Conservation (phyloP, 805 yeast species). For the Candida silvicultrix region DNA sequence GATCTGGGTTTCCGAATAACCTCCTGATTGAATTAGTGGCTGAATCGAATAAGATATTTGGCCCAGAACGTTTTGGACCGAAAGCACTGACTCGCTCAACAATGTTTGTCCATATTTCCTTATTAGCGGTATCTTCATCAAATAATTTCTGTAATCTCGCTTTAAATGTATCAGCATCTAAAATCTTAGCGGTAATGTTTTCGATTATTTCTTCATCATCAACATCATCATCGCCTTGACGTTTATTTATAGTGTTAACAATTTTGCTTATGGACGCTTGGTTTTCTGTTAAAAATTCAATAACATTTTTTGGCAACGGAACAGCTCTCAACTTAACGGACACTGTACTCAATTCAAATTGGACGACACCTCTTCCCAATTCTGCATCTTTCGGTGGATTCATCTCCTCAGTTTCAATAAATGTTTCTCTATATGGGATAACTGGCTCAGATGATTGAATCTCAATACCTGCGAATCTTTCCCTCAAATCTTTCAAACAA, state of each 20-base stretch:
- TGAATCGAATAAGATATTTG: constrained; percentile 65
- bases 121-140: constrained; percentile 19
- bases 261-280: constrained; percentile 37
- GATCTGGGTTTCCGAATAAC: constrained; percentile 16
- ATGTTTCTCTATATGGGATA: constrained; percentile 90
- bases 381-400: constrained; percentile 40
- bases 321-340: constrained; percentile 34
- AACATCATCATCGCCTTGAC: constrained; percentile 16
- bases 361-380: constrained; percentile 43
- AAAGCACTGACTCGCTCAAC: constrained; percentile 48
- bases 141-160: constrained; percentile 26
- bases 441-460: constrained; percentile 85
- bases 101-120: constrained; percentile 23
- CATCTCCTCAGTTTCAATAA: constrained; percentile 45
- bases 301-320: constrained; percentile 50
- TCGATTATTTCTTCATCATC: constrained; percentile 16
- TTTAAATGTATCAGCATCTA: constrained; percentile 26
- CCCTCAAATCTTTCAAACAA: constrained; percentile 84
- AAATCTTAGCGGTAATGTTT: constrained; percentile 12
- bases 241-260: constrained; percentile 16
- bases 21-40: constrained; percentile 29
- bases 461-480: constrained; percentile 88
- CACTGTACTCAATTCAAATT: constrained; percentile 45
- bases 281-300: constrained; percentile 41
- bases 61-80: constrained; percentile 74